phyloP scores from a whole-genome alignment of 2,329 filamentous ascomycete genomes.

The Trematosphaeria pertusa region DNA sequence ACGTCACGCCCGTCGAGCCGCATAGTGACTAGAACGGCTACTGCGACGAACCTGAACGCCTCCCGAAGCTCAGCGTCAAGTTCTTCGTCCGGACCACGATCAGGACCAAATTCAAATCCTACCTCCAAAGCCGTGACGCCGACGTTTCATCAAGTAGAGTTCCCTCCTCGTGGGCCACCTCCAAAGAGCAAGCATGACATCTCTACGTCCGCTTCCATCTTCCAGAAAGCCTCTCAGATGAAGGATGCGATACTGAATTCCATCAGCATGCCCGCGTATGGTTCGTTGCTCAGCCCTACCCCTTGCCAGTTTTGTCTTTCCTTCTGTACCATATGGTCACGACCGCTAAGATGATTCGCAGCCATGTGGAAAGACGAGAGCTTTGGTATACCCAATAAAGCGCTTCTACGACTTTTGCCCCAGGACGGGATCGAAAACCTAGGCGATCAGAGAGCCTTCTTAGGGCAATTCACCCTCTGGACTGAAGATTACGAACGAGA shows the following conservation, averaged over 20 bases:
- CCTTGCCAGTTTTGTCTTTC: no score
- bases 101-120: constrained; percentile 38
- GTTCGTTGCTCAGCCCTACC: constrained; percentile 25
- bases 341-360: constrained; percentile 15
- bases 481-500: constrained; percentile 69
- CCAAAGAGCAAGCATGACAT: constrained; percentile 55
- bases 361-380: constrained; percentile 82
- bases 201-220: constrained; percentile 67
- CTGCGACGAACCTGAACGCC: constrained; percentile 38
- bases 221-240: constrained; percentile 76
- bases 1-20: constrained; percentile 41
- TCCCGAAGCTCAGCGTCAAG: constrained; percentile 48
- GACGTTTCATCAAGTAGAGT: constrained; percentile 64
- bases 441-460: constrained; percentile 58
- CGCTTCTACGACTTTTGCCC: constrained; percentile 55
- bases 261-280: constrained; percentile 75
- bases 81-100: constrained; percentile 46
- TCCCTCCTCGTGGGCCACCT: constrained; percentile 72
- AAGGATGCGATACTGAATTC: constrained; percentile 81
- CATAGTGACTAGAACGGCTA: constrained; percentile 52
- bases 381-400: constrained; percentile 75
- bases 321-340: no score
- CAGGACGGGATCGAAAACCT: constrained; percentile 46
- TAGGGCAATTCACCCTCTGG: constrained; percentile 68
- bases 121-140: constrained; percentile 59